These are phyloP conservation scores for Aspergillus texensis DNA, from an alignment of 2,329 filamentous ascomycete species.

Conservation along the genomic window DNA sequence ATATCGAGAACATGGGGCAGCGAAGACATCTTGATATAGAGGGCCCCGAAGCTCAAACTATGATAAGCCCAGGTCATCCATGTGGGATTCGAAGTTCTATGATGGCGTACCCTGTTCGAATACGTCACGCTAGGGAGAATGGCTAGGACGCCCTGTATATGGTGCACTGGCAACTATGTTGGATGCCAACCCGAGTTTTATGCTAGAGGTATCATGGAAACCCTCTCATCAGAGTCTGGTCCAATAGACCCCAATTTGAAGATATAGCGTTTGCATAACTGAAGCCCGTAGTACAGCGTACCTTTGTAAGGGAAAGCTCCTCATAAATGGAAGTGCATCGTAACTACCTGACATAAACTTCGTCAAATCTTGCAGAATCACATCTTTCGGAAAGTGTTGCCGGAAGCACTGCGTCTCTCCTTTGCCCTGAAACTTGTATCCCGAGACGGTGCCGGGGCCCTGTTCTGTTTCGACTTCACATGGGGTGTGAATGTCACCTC, in stretches of 20 bases:
- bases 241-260: background rate
- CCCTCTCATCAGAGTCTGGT: background rate
- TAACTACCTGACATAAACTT: background rate
- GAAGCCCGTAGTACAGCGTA: background rate
- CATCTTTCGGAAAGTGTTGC: conserved; percentile 52
- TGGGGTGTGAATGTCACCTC: conserved; percentile 64
- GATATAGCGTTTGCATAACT: background rate
- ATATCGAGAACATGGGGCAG: background rate
- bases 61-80: background rate
- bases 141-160: background rate
- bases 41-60: background rate
- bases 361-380: conserved; percentile 25
- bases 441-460: conserved; percentile 22
- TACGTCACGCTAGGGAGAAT: background rate
- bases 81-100: background rate
- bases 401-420: conserved; percentile 52
- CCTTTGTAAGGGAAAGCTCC: background rate
- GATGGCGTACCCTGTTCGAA: background rate
- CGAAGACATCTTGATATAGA: background rate
- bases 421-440: conserved; percentile 34
- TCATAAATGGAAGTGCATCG: background rate
- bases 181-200: background rate
- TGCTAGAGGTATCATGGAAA: background rate
- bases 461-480: conserved; percentile 42
- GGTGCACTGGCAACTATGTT: background rate